Evolutionary conservation across 2,329 filamentous ascomycete species (phyloP).

Genomic region (Alternaria solani): DNA sequence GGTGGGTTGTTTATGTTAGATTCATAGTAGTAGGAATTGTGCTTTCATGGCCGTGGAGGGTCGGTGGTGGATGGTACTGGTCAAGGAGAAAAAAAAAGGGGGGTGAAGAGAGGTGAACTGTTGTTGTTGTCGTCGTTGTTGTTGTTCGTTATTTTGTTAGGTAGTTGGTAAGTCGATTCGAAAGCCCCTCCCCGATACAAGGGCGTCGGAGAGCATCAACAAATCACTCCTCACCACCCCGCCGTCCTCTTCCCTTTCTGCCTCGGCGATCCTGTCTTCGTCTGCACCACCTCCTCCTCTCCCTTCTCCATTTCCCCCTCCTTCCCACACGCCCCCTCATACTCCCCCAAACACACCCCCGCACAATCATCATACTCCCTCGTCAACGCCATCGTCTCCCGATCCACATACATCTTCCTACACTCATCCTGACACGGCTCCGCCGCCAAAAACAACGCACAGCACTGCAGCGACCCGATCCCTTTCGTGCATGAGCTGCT

Average conservation of each 20-base stretch:
- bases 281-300: background rate
- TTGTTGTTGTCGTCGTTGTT: too few relatives aligned
- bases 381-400: constrained; percentile 8
- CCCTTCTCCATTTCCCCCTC: accelerated
- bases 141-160: too few relatives aligned
- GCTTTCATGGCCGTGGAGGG: too few relatives aligned
- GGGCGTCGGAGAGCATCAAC: too few relatives aligned
- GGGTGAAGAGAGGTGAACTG: too few relatives aligned
- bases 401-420: constrained; percentile 2
- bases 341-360: constrained; percentile 9
- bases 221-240: background rate
- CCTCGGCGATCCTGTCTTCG: background rate
- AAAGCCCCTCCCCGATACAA: too few relatives aligned
- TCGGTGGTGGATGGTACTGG: too few relatives aligned
- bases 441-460: constrained; percentile 6
- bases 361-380: constrained; percentile 12
- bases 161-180: too few relatives aligned
- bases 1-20: background rate
- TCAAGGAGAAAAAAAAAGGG: too few relatives aligned
- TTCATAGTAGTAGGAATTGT: background rate
- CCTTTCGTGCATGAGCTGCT: constrained; percentile 9
- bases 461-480: constrained; percentile 8
- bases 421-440: constrained; percentile 13
- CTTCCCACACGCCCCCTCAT: background rate
- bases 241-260: background rate